These are phyloP conservation scores for Chrysoporthe puriensis DNA, from an alignment of 2,329 filamentous ascomycete genomes.

Conservation along the genomic window DNA sequence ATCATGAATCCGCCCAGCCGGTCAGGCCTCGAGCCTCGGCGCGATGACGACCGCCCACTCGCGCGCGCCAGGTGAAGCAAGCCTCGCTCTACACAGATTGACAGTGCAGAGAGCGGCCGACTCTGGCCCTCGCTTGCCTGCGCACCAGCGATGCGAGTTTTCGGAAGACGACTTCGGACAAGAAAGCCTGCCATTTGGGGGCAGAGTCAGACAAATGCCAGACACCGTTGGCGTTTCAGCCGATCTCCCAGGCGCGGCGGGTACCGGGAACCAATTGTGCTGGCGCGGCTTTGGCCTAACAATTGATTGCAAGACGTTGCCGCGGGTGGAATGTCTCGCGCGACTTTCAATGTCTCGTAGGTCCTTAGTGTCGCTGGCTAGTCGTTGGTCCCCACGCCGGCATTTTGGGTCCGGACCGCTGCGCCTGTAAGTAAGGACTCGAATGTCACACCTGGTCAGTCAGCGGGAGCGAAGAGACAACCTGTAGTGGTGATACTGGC, in stretches of 20 bases:
- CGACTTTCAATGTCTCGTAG: too few relatives aligned
- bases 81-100: background rate
- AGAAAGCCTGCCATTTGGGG: background rate
- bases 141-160: too few relatives aligned
- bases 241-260: constrained; percentile 1
- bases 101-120: too few relatives aligned
- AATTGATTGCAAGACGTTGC: background rate
- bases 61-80: background rate
- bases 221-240: constrained; percentile 11
- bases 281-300: background rate
- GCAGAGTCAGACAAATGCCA: background rate
- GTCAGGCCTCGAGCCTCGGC: too few relatives aligned
- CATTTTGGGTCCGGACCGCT: background rate
- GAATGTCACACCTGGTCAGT: background rate
- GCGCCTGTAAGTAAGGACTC: background rate
- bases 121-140: too few relatives aligned
- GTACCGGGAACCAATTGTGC: background rate
- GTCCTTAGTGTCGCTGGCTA: too few relatives aligned
- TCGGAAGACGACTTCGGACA: background rate
- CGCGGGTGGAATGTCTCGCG: too few relatives aligned
- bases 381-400: background rate
- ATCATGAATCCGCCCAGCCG: background rate
- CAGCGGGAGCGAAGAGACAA: background rate
- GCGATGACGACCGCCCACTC: background rate
- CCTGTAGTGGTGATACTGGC: background rate